phyloP scores from a whole-genome alignment of 208 protist genomes.

The Acanthamoeba castellanii region DNA sequence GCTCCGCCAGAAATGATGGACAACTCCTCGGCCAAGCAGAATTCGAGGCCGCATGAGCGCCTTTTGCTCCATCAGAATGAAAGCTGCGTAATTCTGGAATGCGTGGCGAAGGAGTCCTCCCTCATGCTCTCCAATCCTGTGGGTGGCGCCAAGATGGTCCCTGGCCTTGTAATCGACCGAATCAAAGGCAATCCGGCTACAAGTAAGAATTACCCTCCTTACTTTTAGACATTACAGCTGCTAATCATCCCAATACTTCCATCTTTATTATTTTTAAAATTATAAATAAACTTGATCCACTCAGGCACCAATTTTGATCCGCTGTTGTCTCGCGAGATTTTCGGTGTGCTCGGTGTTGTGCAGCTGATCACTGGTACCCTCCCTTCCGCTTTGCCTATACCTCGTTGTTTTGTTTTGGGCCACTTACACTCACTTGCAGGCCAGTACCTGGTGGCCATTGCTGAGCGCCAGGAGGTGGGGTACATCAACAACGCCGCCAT shows the following conservation, averaged over 20 bases:
- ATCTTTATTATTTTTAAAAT: neutral
- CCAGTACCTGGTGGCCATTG: constrained; percentile 16
- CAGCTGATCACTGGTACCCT: constrained; percentile 50
- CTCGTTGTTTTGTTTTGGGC: neutral
- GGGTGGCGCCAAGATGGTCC: neutral
- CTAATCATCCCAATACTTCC: neutral
- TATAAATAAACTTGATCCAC: no score
- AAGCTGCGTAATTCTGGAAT: constrained; percentile 55
- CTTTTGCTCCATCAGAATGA: constrained; percentile 50
- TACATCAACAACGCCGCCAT: constrained; percentile 47
- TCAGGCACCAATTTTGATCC: constrained; percentile 50
- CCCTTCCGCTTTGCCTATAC: neutral
- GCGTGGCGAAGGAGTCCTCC: constrained; percentile 10
- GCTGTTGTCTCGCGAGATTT: constrained; percentile 30
- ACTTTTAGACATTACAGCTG: neutral
- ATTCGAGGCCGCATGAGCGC: neutral
- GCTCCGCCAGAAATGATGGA: neutral
- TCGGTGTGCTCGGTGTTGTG: constrained; percentile 24
- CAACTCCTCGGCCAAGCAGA: neutral
- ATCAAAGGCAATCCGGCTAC: neutral
- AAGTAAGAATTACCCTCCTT: neutral
- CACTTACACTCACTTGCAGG: neutral
- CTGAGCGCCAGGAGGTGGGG: constrained; percentile 59
- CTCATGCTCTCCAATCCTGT: constrained; percentile 11
- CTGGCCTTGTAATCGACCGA: constrained; percentile 44